phyloP scores from a whole-genome alignment of 163 green algal genomes.

The Prototheca wickerhamii region DNA sequence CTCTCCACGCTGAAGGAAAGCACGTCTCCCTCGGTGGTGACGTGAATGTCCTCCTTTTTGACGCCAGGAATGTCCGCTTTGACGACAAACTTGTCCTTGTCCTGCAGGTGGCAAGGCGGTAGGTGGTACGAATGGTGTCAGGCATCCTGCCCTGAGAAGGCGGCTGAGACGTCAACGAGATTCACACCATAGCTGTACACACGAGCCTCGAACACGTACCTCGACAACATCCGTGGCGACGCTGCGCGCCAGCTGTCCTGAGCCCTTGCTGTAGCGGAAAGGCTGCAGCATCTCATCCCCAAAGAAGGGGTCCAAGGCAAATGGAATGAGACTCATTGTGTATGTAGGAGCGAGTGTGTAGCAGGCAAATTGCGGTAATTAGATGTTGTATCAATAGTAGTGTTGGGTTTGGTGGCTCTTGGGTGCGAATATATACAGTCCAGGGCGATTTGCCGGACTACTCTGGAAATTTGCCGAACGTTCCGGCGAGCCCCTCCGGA shows the following conservation, averaged over 20 bases:
- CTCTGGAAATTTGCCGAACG: too few species aligned
- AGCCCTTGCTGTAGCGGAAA: neutral
- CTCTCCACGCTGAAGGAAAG: conserved; percentile 18
- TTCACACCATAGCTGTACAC: neutral
- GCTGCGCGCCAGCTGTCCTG: neutral
- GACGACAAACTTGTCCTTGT: conserved; percentile 14
- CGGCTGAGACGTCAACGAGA: too few species aligned
- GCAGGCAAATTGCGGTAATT: too few species aligned
- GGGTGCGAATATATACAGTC: too few species aligned
- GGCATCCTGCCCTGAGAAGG: too few species aligned
- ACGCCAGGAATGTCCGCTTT: conserved; percentile 38
- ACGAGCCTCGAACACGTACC: too few species aligned
- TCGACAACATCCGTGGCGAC: neutral
- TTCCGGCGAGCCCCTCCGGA: too few species aligned
- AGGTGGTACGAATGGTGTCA: too few species aligned
- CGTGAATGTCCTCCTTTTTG: conserved; percentile 28
- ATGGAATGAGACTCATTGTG: neutral
- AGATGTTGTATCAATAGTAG: too few species aligned
- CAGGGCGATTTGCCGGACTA: too few species aligned
- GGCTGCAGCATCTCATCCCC: neutral
- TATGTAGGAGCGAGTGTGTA: too few species aligned
- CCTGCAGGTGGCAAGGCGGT: neutral
- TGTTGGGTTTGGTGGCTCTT: too few species aligned
- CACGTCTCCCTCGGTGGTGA: conserved; percentile 27
- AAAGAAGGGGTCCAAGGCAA: neutral